Conservation (phyloP, 2,329 filamentous ascomycete species). For the Colletotrichum eleusines region DNA sequence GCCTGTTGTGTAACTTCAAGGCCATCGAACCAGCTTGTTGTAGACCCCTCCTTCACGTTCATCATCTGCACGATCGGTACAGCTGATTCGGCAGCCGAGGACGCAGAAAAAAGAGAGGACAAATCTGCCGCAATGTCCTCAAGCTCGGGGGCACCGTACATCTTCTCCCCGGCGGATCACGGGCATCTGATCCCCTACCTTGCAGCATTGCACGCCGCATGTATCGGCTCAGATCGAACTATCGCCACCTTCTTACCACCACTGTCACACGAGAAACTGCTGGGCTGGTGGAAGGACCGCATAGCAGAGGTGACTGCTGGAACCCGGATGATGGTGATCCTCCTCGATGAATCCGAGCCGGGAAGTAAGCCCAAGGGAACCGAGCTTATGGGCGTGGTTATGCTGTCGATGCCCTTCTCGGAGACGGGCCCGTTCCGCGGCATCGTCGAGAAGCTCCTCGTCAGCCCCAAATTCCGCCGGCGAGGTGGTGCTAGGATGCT, state of each 20-base stretch:
- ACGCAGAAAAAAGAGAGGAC: not conserved
- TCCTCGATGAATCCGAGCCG: conserved; percentile 55
- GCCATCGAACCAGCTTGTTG: not conserved
- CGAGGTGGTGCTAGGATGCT: conserved; percentile 65
- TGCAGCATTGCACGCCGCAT: conserved; percentile 68
- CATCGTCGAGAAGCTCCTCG: conserved; percentile 68
- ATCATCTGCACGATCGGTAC: not conserved
- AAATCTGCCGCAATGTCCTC: conserved; percentile 31
- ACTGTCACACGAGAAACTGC: conserved; percentile 66
- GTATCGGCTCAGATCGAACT: conserved; percentile 68
- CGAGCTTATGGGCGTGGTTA: conserved; percentile 67
- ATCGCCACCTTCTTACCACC: conserved; percentile 72
- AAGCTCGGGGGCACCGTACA: conserved; percentile 43
- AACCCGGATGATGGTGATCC: conserved; percentile 65
- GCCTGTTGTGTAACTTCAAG: conserved; percentile 5
- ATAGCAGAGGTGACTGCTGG: conserved; percentile 61
- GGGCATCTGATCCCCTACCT: conserved; percentile 67
- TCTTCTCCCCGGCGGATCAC: conserved; percentile 61
- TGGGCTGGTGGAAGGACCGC: conserved; percentile 67
- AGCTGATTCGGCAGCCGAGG: not conserved
- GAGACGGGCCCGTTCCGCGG: conserved; percentile 70
- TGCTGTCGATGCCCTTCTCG: conserved; percentile 62
- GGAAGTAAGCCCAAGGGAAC: conserved; percentile 54
- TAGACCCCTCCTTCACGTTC: not conserved
- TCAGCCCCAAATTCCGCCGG: conserved; percentile 63